Percentiles rank a stretch among this genome's conserved stretches.
Conservation (phyloP, 192 early-diverging fungal genomes). For the Coemansia sp. region DNA sequence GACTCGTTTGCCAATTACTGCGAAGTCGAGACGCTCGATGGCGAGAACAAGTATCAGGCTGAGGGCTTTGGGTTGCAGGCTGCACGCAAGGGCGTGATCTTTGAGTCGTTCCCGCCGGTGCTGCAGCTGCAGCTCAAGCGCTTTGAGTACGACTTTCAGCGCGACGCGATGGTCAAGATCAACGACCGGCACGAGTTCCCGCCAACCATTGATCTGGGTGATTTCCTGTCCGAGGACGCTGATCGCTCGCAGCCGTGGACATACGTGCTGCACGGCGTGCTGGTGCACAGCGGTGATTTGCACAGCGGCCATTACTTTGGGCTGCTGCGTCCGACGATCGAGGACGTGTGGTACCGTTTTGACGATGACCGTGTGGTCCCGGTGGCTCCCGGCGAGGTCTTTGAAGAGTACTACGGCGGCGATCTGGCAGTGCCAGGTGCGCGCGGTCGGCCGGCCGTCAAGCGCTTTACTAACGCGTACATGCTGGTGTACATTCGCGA, state of each 20-base stretch:
- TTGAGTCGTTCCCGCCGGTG: slow-evolving; percentile 89
- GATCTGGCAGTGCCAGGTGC: slow-evolving; percentile 55
- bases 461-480: slow-evolving; percentile 96
- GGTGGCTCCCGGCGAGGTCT: slow-evolving; percentile 73
- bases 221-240: slow-evolving; percentile 71
- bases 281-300: slow-evolving; percentile 93
- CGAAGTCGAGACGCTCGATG: slow-evolving; percentile 88
- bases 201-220: slow-evolving; percentile 76
- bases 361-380: slow-evolving; percentile 94
- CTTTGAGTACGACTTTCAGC: slow-evolving; percentile 95
- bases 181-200: slow-evolving; percentile 98
- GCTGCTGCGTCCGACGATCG: slow-evolving; percentile 74
- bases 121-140: slow-evolving; percentile 95
- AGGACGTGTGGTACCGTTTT: slow-evolving; percentile 88
- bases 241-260: slow-evolving; percentile 64
- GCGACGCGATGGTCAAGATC: slow-evolving; percentile 91
- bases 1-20: slow-evolving; percentile 93
- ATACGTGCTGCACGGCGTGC: slow-evolving; percentile 91
- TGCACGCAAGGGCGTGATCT: slow-evolving; percentile 95
- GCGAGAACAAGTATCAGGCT: slow-evolving; percentile 95
- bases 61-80: slow-evolving; percentile 94
- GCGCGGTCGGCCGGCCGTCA: slow-evolving; percentile 51
- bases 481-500: slow-evolving; percentile 98
- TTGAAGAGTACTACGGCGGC: slow-evolving; percentile 95
- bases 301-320: slow-evolving; percentile 95